phyloP scores from a whole-genome alignment of 495 filamentous ascomycete genomes.

The Monascus purpureus region DNA sequence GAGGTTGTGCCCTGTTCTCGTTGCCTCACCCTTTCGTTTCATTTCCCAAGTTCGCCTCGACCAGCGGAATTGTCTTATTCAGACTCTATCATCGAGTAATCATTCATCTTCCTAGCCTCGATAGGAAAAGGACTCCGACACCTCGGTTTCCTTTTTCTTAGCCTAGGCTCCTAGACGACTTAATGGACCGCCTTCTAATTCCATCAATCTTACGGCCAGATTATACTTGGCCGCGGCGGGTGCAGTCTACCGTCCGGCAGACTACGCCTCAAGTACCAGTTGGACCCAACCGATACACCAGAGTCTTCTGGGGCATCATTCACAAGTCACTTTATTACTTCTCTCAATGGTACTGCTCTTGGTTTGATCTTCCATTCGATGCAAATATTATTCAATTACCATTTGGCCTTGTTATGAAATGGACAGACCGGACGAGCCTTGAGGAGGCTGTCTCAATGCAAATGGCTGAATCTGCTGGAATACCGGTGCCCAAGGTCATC shows the following conservation, averaged over 20 bases:
- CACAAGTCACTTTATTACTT: conserved; percentile 10
- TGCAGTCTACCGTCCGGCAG: conserved; percentile 6
- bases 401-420: conserved; percentile 25
- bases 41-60: too few species aligned
- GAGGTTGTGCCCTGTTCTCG: too few species aligned
- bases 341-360: conserved; percentile 16
- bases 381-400: conserved; percentile 14
- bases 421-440: conserved; percentile 24
- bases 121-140: too few species aligned
- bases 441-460: conserved; percentile 27
- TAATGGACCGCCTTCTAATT: neutral
- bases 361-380: conserved; percentile 9
- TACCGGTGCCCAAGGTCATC: conserved; percentile 27
- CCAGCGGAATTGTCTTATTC: too few species aligned
- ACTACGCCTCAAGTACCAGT: conserved; percentile 4
- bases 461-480: conserved; percentile 20
- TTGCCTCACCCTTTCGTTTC: too few species aligned
- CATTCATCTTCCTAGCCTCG: too few species aligned
- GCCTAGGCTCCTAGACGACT: too few species aligned
- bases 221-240: conserved; percentile 11
- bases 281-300: conserved; percentile 1
- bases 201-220: conserved; percentile 11
- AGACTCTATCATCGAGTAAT: too few species aligned
- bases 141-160: too few species aligned
- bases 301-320: conserved; percentile 12